These are phyloP conservation scores for Aspergillus bombycis DNA, from an alignment of 2,329 filamentous ascomycete species.

Conservation along the genomic window DNA sequence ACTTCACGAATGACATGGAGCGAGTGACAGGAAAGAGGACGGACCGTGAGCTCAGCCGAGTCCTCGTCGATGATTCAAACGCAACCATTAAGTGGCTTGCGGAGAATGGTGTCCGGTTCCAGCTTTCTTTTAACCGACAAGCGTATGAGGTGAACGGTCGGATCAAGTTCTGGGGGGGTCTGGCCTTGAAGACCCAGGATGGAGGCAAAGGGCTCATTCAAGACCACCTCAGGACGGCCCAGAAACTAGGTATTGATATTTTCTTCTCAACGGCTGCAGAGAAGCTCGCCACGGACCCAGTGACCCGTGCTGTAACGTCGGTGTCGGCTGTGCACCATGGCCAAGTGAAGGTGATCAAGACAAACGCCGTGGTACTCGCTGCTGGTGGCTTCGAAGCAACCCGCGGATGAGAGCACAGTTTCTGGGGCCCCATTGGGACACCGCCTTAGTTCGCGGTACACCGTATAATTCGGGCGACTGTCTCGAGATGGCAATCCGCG, in stretches of 20 bases:
- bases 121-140: constrained; percentile 67
- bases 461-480: constrained; percentile 66
- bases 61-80: constrained; percentile 57
- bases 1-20: constrained; percentile 61
- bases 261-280: constrained; percentile 52
- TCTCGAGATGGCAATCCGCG: constrained; percentile 56
- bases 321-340: constrained; percentile 23
- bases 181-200: constrained; percentile 62
- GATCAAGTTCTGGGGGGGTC: constrained; percentile 68
- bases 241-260: constrained; percentile 47
- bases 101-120: constrained; percentile 58
- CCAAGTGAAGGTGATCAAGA: constrained; percentile 20
- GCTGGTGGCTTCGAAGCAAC: constrained; percentile 69
- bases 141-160: constrained; percentile 65
- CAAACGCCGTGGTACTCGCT: constrained; percentile 33
- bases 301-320: constrained; percentile 22
- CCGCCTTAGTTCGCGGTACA: constrained; percentile 64
- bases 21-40: constrained; percentile 60
- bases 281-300: constrained; percentile 23
- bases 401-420: constrained; percentile 58
- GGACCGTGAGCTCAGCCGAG: constrained; percentile 52
- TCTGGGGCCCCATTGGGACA: constrained; percentile 64
- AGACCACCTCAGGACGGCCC: constrained; percentile 52
- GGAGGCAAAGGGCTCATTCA: constrained; percentile 63
- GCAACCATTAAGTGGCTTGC: constrained; percentile 59